A percentile compares a stretch with the other conserved stretches of the same genome.
Conservation (phyloP, 1,284 basidiomycete species). For the Cronartium ribicola region DNA sequence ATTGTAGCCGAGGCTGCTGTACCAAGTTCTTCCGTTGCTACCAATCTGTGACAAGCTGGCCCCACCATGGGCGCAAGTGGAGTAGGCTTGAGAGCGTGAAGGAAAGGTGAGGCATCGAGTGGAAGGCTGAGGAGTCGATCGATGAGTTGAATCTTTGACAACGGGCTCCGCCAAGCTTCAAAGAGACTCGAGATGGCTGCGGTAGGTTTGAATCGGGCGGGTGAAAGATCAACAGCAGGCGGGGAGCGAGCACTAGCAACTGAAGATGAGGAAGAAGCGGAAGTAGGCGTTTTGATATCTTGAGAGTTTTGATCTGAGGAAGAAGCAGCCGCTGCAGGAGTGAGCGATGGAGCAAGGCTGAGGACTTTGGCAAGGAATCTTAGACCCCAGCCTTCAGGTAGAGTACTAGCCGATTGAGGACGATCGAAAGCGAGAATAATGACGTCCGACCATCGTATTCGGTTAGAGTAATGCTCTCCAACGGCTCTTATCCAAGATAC, state of each 20-base stretch:
- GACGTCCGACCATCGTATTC: constrained; percentile 34
- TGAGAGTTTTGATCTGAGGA: background rate
- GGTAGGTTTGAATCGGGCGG: constrained; percentile 21
- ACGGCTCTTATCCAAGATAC: constrained; percentile 34
- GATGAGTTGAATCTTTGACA: constrained; percentile 31
- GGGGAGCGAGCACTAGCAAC: background rate
- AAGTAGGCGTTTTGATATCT: constrained; percentile 5
- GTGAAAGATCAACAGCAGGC: constrained; percentile 1
- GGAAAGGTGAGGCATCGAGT: constrained; percentile 38
- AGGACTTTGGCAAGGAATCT: constrained; percentile 37
- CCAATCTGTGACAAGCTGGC: constrained; percentile 30
- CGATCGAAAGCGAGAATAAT: constrained; percentile 34
- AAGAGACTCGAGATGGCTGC: constrained; percentile 38
- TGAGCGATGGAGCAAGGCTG: constrained; percentile 12
- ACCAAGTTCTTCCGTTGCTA: constrained; percentile 25
- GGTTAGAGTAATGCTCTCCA: constrained; percentile 30
- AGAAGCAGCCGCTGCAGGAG: constrained; percentile 4
- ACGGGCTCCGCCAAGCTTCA: constrained; percentile 23
- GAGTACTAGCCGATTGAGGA: constrained; percentile 11
- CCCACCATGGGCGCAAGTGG: constrained; percentile 36
- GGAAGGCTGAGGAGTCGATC: constrained; percentile 38
- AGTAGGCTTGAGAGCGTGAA: constrained; percentile 38
- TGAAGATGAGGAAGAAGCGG: background rate
- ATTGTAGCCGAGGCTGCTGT: constrained; percentile 21
- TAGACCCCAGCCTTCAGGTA: constrained; percentile 38